These are phyloP conservation scores for Lactarius quietus DNA, from an alignment of 768 basidiomycete species.

Conservation along the genomic window DNA sequence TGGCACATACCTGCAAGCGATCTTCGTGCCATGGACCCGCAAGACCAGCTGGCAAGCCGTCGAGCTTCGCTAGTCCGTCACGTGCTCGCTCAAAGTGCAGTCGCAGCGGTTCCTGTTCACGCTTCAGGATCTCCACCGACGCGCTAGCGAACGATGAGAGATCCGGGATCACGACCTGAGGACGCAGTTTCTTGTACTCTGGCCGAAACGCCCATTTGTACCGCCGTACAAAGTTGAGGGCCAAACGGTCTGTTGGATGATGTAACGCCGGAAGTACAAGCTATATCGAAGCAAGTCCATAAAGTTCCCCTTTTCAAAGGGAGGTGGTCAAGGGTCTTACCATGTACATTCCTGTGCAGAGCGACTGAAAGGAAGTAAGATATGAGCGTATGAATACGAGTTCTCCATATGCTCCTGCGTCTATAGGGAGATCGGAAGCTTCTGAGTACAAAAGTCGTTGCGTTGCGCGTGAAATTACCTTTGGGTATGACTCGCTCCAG, in stretches of 20 bases:
- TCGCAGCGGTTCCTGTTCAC: constrained; percentile 41
- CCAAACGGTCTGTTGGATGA: constrained; percentile 47
- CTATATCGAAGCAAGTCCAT: constrained; percentile 31
- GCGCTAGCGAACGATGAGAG: constrained; percentile 46
- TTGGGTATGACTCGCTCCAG: constrained; percentile 40
- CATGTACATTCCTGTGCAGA: constrained; percentile 51
- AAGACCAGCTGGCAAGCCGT: constrained; percentile 36
- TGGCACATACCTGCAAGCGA: constrained; percentile 41
- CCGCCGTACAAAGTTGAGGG: constrained; percentile 57
- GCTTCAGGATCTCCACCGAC: constrained; percentile 20
- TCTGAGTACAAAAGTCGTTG: neutral
- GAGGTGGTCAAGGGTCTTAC: constrained; percentile 36
- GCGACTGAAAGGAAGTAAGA: constrained; percentile 33
- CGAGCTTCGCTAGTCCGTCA: constrained; percentile 21
- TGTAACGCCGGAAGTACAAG: constrained; percentile 46
- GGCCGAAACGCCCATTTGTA: constrained; percentile 76
- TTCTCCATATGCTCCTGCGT: constrained; percentile 17
- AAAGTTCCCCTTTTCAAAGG: neutral
- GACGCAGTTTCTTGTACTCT: constrained; percentile 52
- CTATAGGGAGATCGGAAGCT: neutral
- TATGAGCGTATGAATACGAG: constrained; percentile 12
- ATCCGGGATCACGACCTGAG: constrained; percentile 53
- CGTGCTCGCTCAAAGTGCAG: constrained; percentile 45
- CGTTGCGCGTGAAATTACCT: constrained; percentile 32
- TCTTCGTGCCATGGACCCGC: constrained; percentile 48